These are phyloP conservation scores for Paramyrothecium roridum DNA, from an alignment of 2,329 filamentous ascomycete genomes.

Conservation along the genomic window DNA sequence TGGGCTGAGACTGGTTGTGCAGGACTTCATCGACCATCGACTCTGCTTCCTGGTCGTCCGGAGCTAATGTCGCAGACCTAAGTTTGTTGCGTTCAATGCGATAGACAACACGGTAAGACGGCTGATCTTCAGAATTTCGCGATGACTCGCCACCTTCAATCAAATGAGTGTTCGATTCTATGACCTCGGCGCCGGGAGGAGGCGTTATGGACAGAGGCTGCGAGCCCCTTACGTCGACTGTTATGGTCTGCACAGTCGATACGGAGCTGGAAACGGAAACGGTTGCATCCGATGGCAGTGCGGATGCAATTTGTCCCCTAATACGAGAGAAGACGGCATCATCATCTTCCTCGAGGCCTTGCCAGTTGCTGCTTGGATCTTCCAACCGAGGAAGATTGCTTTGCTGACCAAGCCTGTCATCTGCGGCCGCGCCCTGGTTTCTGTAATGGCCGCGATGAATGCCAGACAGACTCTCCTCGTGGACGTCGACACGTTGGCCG, in stretches of 20 bases:
- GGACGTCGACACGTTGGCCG: constrained; percentile 55
- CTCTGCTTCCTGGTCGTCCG: constrained; percentile 23
- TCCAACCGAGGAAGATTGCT: background rate
- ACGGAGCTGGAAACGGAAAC: constrained; percentile 59
- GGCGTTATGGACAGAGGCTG: constrained; percentile 48
- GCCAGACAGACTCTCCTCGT: constrained; percentile 7
- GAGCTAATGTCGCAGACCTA: constrained; percentile 35
- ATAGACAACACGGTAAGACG: constrained; percentile 57
- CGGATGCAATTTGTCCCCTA: constrained; percentile 51
- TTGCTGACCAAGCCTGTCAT: background rate
- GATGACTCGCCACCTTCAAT: constrained; percentile 9
- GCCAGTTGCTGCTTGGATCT: background rate
- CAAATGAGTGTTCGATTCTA: constrained; percentile 44
- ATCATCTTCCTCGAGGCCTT: constrained; percentile 22
- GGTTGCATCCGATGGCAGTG: constrained; percentile 53
- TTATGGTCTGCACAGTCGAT: constrained; percentile 60
- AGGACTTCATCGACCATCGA: background rate
- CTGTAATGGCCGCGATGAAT: constrained; percentile 4
- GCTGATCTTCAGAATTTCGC: constrained; percentile 16
- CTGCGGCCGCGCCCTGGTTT: constrained; percentile 1
- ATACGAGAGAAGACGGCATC: constrained; percentile 41
- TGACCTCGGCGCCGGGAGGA: constrained; percentile 56
- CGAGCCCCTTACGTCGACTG: constrained; percentile 57
- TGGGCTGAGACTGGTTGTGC: background rate
- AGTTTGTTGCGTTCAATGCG: constrained; percentile 52